Evolutionary conservation across 768 basidiomycete species (phyloP), one percentile per base, ranked within the genome.

Genomic region (Boletus subcaerulescens): DNA sequence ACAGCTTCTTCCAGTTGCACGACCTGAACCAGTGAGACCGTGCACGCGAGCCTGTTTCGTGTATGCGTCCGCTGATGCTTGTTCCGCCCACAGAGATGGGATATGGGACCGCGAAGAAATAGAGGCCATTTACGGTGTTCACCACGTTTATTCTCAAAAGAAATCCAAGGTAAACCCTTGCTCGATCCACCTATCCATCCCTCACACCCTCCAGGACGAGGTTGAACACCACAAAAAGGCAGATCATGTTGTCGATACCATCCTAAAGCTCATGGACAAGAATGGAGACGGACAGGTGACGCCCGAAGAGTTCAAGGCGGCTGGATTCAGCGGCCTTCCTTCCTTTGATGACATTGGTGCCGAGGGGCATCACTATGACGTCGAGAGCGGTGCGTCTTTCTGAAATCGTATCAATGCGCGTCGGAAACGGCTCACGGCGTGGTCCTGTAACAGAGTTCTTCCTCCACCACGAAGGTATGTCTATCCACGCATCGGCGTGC

Each of bases 1-100:
- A 84, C 62, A 91, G 92, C 69, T 99, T 99, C 83, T 96, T 97
- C 81, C 86, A 89, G 57, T 76, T 99, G 13, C 96, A 99, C 73
- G 96, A 99, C 73, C 77, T 99, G 53, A 85, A 98, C 73, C 76
- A 84, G 88, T 87, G 57, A 59, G 80, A 65, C 24, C 39, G 41
- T 12, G 35, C 33, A 22, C 39, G 8, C 35, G 10, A 8, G 13
- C 15, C 4, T 6, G 35, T 10, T 24, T 36, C 41, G 29, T 38
- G n/a, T 22, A 18, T 14, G 10, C 14, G 9, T 22, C 26, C 14
- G 15, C 53, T 58, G 43, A 59, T 13, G 5, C 22, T 32, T 9
- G 39, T 17, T 35, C 11, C 40, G 5, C 36, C 20, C n/a, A 42
- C 45, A 91, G 89, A 38, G 85, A 98, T 65, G 91, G 91, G 0